Percentiles rank a stretch among this genome's conserved stretches.
phyloP scores from a whole-genome alignment of 2,329 filamentous ascomycete genomes.

The Aspergillus sp. region DNA sequence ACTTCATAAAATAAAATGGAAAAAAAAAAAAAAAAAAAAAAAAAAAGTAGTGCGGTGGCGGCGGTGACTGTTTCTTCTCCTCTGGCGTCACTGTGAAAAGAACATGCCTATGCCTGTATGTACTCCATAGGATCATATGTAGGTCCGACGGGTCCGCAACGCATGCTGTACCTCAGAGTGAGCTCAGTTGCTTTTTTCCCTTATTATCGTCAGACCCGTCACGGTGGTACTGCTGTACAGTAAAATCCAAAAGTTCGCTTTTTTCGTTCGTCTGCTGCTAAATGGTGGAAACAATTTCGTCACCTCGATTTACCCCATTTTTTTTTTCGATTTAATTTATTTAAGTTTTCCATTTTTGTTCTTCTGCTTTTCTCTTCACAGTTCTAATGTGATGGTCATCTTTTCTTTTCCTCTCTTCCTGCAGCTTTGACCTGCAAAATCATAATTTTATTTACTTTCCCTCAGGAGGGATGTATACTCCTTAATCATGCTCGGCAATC shows the following conservation, averaged over 20 bases:
- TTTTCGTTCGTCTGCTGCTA: background rate
- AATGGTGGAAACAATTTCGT: background rate
- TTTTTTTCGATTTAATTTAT: background rate
- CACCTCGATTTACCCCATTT: background rate
- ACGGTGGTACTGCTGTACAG: background rate
- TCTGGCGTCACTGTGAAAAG: background rate
- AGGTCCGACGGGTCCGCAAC: conserved; percentile 11
- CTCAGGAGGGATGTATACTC: background rate
- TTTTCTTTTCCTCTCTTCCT: background rate
- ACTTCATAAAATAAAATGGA: too few relatives aligned
- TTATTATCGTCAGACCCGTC: conserved; percentile 5
- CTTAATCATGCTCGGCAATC: background rate
- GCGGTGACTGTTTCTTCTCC: conserved; percentile 16
- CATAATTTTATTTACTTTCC: too few relatives aligned
- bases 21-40: too few relatives aligned
- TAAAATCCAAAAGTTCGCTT: background rate
- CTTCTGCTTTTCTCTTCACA: conserved; percentile 8
- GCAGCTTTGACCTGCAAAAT: background rate
- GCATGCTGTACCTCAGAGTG: conserved; percentile 8
- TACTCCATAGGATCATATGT: conserved; percentile 6
- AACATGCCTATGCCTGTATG: background rate
- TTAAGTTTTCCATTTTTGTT: conserved; percentile 7
- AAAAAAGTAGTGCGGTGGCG: conserved; percentile 1
- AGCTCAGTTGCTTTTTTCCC: conserved; percentile 12
- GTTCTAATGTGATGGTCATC: background rate